These are phyloP conservation scores for Aspergillus steynii DNA, from an alignment of 495 filamentous ascomycete genomes.

Conservation along the genomic window DNA sequence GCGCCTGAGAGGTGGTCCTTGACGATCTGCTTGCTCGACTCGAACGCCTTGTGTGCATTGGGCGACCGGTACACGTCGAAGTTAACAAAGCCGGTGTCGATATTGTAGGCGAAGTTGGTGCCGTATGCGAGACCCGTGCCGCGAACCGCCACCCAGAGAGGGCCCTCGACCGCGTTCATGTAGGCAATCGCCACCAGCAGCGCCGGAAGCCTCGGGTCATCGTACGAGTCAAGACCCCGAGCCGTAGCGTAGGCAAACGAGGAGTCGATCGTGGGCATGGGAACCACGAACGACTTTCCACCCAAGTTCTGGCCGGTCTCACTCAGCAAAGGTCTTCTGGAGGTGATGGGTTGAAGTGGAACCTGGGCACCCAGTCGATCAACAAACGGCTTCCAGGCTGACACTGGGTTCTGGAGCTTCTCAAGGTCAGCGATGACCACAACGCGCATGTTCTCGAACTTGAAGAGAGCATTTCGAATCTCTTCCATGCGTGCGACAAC, in stretches of 20 bases:
- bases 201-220: slow-evolving; percentile 76
- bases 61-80: slow-evolving; percentile 88
- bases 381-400: slow-evolving; percentile 72
- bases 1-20: slow-evolving; percentile 63
- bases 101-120: slow-evolving; percentile 68
- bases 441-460: slow-evolving; percentile 78
- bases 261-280: slow-evolving; percentile 91
- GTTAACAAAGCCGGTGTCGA: slow-evolving; percentile 75
- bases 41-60: slow-evolving; percentile 83
- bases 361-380: slow-evolving; percentile 45
- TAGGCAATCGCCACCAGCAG: slow-evolving; percentile 85
- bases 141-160: slow-evolving; percentile 88
- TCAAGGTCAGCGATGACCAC: slow-evolving; percentile 80
- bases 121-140: slow-evolving; percentile 93
- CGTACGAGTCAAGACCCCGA: slow-evolving; percentile 70
- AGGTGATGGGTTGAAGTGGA: slow-evolving; percentile 59
- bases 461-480: slow-evolving; percentile 71
- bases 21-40: slow-evolving; percentile 71
- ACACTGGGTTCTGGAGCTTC: slow-evolving; percentile 76
- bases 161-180: slow-evolving; percentile 90
- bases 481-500: slow-evolving; percentile 75
- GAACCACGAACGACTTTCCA: slow-evolving; percentile 72
- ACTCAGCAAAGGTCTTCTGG: slow-evolving; percentile 63
- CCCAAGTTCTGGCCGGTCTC: slow-evolving; percentile 72
- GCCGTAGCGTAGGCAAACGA: slow-evolving; percentile 78